Conservation (phyloP, 208 protist species). For the Acanthamoeba quina region DNA sequence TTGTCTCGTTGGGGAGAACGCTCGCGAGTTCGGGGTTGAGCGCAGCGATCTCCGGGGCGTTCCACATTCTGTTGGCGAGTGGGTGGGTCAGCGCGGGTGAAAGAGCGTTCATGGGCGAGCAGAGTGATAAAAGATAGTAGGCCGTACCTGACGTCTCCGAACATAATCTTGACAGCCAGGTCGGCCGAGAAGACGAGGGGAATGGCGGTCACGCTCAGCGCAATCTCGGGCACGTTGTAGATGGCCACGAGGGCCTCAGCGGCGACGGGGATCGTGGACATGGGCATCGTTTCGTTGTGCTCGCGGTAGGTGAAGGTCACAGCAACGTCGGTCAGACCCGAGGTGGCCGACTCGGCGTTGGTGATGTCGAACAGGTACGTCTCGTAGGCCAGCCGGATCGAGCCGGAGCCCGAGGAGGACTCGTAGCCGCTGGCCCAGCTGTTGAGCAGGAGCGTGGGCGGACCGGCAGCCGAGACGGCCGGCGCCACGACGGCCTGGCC, state of each 20-base stretch:
- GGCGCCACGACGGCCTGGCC: not conserved
- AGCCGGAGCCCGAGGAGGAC: not conserved
- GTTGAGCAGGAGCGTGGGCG: not conserved
- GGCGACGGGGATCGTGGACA: not conserved
- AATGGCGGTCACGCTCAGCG: not conserved
- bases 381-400: not conserved
- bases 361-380: not conserved
- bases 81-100: no score
- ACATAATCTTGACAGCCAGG: not conserved
- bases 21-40: not conserved
- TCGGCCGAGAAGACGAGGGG: not conserved
- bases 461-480: not conserved
- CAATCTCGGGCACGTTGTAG: conserved; percentile 19
- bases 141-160: not conserved
- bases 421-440: not conserved
- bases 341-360: not conserved
- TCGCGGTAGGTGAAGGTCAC: not conserved
- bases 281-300: not conserved
- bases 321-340: not conserved
- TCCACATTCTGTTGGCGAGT: not conserved
- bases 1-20: not conserved
- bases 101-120: no score
- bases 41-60: not conserved
- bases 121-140: not conserved
- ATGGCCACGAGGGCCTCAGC: not conserved